Evolutionary conservation across 768 basidiomycete species (phyloP), one percentile per base, ranked within the genome.

Genomic region (Boletus vermiculosoides): DNA sequence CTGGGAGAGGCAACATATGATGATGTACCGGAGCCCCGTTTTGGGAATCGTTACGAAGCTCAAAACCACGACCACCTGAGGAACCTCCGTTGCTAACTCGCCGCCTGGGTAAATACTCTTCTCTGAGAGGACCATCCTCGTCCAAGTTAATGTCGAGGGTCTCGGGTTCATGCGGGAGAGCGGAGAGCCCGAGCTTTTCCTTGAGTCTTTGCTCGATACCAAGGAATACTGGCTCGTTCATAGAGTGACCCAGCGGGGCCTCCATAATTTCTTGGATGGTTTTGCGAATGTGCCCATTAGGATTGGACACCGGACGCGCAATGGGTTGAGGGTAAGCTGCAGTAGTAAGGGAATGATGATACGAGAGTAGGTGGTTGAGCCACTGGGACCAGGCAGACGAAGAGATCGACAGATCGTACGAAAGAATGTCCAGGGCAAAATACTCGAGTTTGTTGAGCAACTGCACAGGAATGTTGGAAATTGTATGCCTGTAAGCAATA

Each of bases 121-220:
- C 88, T 49, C 89, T 77, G 49, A 92, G 77, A 34, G 90, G 90
- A 2, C 90, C 90, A 65, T 91, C 89, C 68, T 90, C 86, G 62
- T 92, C 90, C 42, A 92, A 76, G 72, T 92, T 85, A 51, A 92
- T 88, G 64, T 91, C 89, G 40, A 83, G 69, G 4, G 79, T 76
- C 56, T 87, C 85, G 0, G 50, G n/a, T 50, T 78, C 72, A 13
- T 63, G 70, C 63, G 69, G 63, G 20, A 72, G 71, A 47, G 74
- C 66, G 54, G 81, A 74, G 59, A 76, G 76, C 52, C 82, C 81
- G 20, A 77, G 55, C 45, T 76, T 79, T 56, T 85, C 83, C 58
- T 74, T 76, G 58, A 78, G 79, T 52, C 85, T 79, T 53, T 87
- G 84, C 49, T 89, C 88, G 33, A 90, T 65, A 18, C 87, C 86